Evolutionary conservation across 2,329 filamentous ascomycete species (phyloP).

Genomic region (Epichloe hybrida): DNA sequence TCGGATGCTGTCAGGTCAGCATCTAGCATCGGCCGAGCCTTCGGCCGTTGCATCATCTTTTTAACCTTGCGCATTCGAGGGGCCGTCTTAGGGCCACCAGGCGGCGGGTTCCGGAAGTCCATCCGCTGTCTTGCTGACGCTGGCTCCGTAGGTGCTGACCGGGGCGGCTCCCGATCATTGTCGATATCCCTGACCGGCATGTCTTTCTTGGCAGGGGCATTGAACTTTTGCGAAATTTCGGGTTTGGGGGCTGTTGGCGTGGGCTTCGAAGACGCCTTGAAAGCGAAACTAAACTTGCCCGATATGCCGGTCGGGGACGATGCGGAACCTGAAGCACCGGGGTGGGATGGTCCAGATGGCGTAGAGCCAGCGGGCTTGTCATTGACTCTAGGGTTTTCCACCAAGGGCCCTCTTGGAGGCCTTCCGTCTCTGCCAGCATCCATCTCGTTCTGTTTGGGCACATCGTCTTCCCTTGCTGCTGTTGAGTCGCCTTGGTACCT

Average conservation of each 20-base stretch:
- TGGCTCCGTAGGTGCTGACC: constrained; percentile 39
- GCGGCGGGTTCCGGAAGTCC: constrained; percentile 18
- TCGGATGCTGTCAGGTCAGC: constrained; percentile 65
- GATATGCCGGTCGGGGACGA: constrained; percentile 29
- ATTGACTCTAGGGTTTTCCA: neutral
- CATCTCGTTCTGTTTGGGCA: neutral
- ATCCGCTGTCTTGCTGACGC: constrained; percentile 31
- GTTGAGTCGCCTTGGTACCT: constrained; percentile 9
- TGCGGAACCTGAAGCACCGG: constrained; percentile 30
- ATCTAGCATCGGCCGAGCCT: constrained; percentile 55
- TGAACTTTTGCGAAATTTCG: constrained; percentile 56
- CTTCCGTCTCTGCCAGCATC: neutral
- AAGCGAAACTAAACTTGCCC: constrained; percentile 83
- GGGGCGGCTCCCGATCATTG: constrained; percentile 33
- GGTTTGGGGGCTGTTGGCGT: constrained; percentile 44
- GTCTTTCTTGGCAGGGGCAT: constrained; percentile 38
- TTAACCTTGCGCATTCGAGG: constrained; percentile 49
- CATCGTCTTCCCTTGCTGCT: neutral
- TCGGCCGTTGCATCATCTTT: constrained; percentile 55
- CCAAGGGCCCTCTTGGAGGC: neutral
- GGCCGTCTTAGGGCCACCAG: constrained; percentile 21
- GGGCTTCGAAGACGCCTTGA: constrained; percentile 60
- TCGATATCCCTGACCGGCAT: constrained; percentile 11
- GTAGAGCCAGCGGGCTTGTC: constrained; percentile 4
- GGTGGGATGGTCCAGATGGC: neutral